Evolutionary conservation across 2,329 filamentous ascomycete species (phyloP).

Genomic region (Ascochyta pisi): DNA sequence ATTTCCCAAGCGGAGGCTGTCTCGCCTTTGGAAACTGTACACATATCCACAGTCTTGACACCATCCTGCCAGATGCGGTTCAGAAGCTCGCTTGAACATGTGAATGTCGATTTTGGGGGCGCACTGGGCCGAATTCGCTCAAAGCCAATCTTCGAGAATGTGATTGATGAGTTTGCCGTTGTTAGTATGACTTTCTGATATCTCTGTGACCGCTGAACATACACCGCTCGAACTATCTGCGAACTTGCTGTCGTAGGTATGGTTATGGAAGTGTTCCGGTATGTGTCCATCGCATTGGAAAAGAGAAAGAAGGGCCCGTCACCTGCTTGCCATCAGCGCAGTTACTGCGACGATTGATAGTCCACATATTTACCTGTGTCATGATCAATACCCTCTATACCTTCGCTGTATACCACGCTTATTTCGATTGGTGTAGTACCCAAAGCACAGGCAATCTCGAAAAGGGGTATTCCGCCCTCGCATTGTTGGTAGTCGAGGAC

Average conservation of each 20-base stretch:
- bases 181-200: conserved; percentile 11
- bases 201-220: conserved; percentile 15
- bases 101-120: not conserved
- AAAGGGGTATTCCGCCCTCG: conserved; percentile 14
- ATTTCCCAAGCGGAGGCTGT: conserved; percentile 18
- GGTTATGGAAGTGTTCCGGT: conserved; percentile 7
- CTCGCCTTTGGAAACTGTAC: conserved; percentile 9
- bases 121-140: conserved; percentile 6
- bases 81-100: conserved; percentile 9
- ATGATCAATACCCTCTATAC: conserved; percentile 16
- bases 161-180: conserved; percentile 2
- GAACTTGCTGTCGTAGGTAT: not conserved
- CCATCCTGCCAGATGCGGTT: conserved; percentile 17
- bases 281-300: conserved; percentile 21
- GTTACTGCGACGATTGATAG: not conserved
- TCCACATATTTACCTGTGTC: not conserved
- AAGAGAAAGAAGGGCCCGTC: conserved; percentile 21
- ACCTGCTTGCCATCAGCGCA: conserved; percentile 1
- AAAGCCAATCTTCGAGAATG: conserved; percentile 11
- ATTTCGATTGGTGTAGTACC: not conserved
- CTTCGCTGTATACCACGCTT: conserved; percentile 12
- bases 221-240: conserved; percentile 5
- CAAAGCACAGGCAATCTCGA: conserved; percentile 1
- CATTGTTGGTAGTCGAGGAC: conserved; percentile 15
- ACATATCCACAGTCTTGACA: conserved; percentile 16